Evolutionary conservation across 2,329 filamentous ascomycete genomes (phyloP).

Genomic region (Thelonectria blattea): DNA sequence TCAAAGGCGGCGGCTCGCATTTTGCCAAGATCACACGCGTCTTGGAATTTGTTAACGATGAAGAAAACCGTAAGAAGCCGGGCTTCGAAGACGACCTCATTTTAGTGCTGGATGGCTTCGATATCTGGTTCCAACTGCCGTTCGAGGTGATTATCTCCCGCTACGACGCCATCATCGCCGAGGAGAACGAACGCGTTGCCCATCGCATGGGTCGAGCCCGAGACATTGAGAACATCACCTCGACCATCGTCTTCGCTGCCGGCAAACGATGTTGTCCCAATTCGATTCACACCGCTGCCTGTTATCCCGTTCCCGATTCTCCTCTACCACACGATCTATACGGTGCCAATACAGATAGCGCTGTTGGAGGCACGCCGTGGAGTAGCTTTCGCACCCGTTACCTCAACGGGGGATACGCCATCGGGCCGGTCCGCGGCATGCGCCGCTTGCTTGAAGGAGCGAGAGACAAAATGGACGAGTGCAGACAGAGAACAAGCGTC

Average conservation of each 20-base stretch:
- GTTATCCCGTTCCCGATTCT: slow-evolving; percentile 39
- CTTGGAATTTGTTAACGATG: slow-evolving; percentile 37
- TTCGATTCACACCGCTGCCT: slow-evolving; percentile 31
- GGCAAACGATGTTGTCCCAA: slow-evolving; percentile 40
- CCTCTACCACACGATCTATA: slow-evolving; percentile 35
- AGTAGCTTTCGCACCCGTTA: slow-evolving; percentile 35
- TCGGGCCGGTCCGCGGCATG: slow-evolving; percentile 36
- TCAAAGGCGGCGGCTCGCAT: slow-evolving; percentile 38
- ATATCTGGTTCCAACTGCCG: slow-evolving; percentile 44
- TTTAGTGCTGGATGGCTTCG: slow-evolving; percentile 42
- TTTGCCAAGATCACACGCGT: slow-evolving; percentile 38
- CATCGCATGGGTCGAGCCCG: slow-evolving; percentile 36
- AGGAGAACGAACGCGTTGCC: slow-evolving; percentile 32
- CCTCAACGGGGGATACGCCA: slow-evolving; percentile 36
- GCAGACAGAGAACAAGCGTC: slow-evolving; percentile 13
- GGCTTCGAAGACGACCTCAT: slow-evolving; percentile 39
- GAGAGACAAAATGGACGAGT: slow-evolving; percentile 30
- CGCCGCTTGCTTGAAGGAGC: slow-evolving; percentile 34
- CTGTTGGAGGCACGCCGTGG: slow-evolving; percentile 23
- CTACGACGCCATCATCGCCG: slow-evolving; percentile 33
- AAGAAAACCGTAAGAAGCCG: slow-evolving; percentile 24
- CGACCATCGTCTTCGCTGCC: slow-evolving; percentile 37
- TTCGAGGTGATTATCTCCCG: slow-evolving; percentile 35
- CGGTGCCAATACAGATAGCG: slow-evolving; percentile 33
- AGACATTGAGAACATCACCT: slow-evolving; percentile 27